Evolutionary conservation across 108 stramenopile species (phyloP).

Genomic region (Cyclotella baltica): DNA sequence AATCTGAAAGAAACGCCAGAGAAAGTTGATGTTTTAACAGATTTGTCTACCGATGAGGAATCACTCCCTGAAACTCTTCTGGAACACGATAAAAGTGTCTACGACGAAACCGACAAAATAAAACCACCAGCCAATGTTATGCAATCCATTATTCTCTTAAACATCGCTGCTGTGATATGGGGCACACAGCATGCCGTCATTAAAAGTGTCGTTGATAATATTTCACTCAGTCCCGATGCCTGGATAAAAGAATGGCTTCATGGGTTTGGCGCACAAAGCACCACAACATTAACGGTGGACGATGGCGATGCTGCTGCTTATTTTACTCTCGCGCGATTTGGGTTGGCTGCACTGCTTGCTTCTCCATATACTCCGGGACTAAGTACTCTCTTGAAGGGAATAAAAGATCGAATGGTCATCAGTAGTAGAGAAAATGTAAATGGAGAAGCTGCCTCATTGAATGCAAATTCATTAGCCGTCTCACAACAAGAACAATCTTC

Average conservation of each 20-base stretch:
- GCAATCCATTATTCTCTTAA: constrained; percentile 68
- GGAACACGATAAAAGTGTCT: no score
- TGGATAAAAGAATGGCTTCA: constrained; percentile 16
- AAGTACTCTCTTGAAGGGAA: background rate
- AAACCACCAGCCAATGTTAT: constrained; percentile 14
- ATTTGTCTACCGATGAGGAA: background rate
- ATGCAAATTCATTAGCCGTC: background rate
- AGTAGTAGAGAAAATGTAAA: background rate
- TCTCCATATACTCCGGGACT: constrained; percentile 64
- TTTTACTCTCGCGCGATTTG: constrained; percentile 80
- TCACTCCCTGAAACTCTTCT: no score
- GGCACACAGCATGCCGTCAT: constrained; percentile 89
- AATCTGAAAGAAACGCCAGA: background rate
- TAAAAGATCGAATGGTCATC: background rate
- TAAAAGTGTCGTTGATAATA: constrained; percentile 70
- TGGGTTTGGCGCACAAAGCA: background rate
- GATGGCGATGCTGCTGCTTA: constrained; percentile 51
- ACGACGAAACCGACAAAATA: background rate
- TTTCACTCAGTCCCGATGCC: constrained; percentile 18
- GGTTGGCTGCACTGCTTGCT: constrained; percentile 69
- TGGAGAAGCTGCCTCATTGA: background rate
- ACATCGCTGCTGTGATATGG: constrained; percentile 83
- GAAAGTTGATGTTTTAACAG: background rate
- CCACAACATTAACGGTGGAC: background rate
- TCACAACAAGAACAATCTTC: background rate